phyloP scores from a whole-genome alignment of 495 filamentous ascomycete species.

The Hyaloscypha finlandica region DNA sequence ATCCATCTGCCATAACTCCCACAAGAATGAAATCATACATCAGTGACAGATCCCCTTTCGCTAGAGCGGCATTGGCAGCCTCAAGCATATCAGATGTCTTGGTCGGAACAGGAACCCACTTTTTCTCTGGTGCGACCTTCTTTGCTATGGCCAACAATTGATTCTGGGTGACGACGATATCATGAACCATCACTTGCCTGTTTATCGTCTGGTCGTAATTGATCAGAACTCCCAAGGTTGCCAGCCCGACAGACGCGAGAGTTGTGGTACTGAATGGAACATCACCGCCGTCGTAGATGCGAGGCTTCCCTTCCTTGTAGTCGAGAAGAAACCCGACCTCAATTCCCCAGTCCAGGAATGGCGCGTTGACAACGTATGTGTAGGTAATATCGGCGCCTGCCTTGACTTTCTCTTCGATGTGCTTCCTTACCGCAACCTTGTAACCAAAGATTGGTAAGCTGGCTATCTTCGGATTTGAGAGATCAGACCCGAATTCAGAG shows the following conservation, averaged over 20 bases:
- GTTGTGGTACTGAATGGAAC: constrained; percentile 43
- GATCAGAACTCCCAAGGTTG: constrained; percentile 44
- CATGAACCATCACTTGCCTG: constrained; percentile 43
- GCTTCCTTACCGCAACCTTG: constrained; percentile 46
- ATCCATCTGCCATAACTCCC: constrained; percentile 45
- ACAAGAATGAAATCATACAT: constrained; percentile 33
- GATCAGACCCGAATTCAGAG: constrained; percentile 61
- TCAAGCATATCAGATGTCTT: constrained; percentile 38
- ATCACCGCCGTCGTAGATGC: constrained; percentile 49
- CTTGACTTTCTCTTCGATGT: constrained; percentile 42
- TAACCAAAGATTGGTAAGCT: constrained; percentile 44
- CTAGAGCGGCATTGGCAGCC: constrained; percentile 30
- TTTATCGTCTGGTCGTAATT: constrained; percentile 54
- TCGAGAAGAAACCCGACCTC: constrained; percentile 41
- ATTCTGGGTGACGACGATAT: constrained; percentile 44
- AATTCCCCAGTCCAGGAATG: constrained; percentile 54
- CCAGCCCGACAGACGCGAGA: constrained; percentile 42
- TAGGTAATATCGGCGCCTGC: constrained; percentile 42
- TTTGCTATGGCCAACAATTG: constrained; percentile 43
- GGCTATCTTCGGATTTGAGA: constrained; percentile 35
- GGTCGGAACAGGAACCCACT: constrained; percentile 31
- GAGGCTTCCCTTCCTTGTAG: constrained; percentile 36
- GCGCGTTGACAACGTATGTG: constrained; percentile 44
- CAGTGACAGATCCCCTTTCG: constrained; percentile 34
- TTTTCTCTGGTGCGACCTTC: constrained; percentile 41